Base-by-base conservation (phyloP, 1,284 basidiomycete species). In the Hymenochaete sp. region DNA sequence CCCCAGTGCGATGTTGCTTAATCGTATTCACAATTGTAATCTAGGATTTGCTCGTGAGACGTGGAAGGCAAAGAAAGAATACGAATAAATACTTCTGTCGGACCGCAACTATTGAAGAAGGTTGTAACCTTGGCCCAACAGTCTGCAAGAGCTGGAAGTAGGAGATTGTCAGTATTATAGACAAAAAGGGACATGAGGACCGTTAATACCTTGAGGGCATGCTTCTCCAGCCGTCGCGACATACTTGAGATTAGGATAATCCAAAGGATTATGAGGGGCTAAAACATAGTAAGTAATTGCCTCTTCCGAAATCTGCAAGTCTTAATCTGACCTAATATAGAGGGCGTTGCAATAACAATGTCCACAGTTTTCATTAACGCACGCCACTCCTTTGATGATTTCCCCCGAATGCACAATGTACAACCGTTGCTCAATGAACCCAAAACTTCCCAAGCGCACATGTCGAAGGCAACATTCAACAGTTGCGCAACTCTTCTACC, bases 391-490 rank as follows among this genome's bases (percentile, higher is more conserved):
- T 69, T 71, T 5, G 71, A 75, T 9, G 70, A 65, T 52, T 74
- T 75, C 24, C 75, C 75, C 28, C 75, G 64, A 37, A 77, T 64
- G 53, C 68, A 73, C 2, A 79, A 59, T 0, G 74, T 78, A 42
- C 71, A 70, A 1, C 75, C 75, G 51, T 78, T 78, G 53, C 63
- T 67, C 40, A 77, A 60, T 45, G 70, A 67, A 5, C 74, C 75
- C 21, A 78, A 67, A 28, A 73, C 74, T 64, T 78, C 76, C 75
- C 75, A 79, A 35, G 72, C 73, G 29, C 73, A 75, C 73, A 79
- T 77, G 54, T 77, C 76, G 52, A 77, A 79, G 1, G 73, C 70
- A 29, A 79, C 70, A 50, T 77, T 77, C 60, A 77, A 66, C 31
- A 77, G 57, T 53, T 79, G 76, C 1, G 73, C 69, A n/a, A 77